Base-by-base conservation (phyloP, 176 grass and related monocot species). In the Oryza coarctata region DNA sequence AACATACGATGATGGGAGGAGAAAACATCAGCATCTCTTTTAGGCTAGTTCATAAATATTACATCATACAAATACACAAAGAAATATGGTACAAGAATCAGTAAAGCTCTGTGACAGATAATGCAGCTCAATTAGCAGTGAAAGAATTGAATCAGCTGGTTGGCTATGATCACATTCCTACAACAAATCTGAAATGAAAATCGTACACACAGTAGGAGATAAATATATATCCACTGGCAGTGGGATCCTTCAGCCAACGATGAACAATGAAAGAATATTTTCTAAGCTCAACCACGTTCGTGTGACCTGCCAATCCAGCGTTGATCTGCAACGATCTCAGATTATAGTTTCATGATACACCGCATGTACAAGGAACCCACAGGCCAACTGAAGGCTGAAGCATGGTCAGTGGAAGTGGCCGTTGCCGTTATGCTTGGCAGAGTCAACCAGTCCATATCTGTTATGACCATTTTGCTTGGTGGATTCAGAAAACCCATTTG, bases 101-200 rank as follows among this genome's bases (percentile, higher is more conserved):
- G 73, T 34, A 11, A 68, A 84, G 60, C 17, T 79, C 57, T 25
- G 63, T 9, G 23, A 39, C 55, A 66, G 11, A 20, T 13, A 52
- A 29, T 61, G 28, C 34, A 82, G 29, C 41, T 50, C 86, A 77
- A 64, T 87, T 87, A 87, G 86, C 65, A 77, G 65, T 45, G 72
- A 82, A 87, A 82, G 72, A 82, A 87, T 82, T 27, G 31, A 45
- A 76, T 87, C 79, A 87, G 73, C 79, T 77, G 73, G 79, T 70
- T 71, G 40, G 50, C 40, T 89, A 89, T 23, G 55, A 27, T 43
- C 31, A 85, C 31, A 80, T 49, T 63, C 34, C 87, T 89, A 85
- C 82, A 85, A 45, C 69, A 81, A 70, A 77, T 64, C 63, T 31
- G 55, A 27, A 81, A 60, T 2, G 22, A 72, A 84, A 14, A 63